These are phyloP conservation scores for Astrothelium macrocarpum DNA, from an alignment of 495 filamentous ascomycete species.

Conservation along the genomic window DNA sequence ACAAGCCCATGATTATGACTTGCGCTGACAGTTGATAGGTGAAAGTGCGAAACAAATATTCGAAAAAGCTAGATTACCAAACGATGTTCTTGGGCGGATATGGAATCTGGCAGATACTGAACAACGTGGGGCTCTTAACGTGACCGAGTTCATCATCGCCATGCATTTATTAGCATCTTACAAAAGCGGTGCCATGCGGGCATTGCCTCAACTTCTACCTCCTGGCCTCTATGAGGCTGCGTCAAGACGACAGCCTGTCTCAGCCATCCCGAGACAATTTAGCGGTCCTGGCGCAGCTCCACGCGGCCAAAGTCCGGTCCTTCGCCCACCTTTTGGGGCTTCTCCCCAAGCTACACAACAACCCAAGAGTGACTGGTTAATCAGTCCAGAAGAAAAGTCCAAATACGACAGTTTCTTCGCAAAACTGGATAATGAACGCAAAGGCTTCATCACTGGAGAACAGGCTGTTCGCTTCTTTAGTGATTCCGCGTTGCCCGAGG, in stretches of 20 bases:
- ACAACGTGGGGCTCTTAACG: conserved; percentile 77
- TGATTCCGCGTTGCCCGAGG: conserved; percentile 81
- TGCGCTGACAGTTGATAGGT: conserved; percentile 33
- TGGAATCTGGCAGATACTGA: conserved; percentile 93
- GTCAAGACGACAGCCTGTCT: conserved; percentile 44
- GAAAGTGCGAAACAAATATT: conserved; percentile 90
- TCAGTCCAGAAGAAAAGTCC: conserved; percentile 71
- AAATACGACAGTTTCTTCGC: conserved; percentile 78
- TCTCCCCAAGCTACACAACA: conserved; percentile 48
- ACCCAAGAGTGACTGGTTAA: conserved; percentile 68
- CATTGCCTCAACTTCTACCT: conserved; percentile 71
- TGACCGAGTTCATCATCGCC: conserved; percentile 91
- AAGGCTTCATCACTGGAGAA: conserved; percentile 79
- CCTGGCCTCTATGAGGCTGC: conserved; percentile 87
- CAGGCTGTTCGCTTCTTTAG: conserved; percentile 94
- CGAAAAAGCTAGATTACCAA: conserved; percentile 80
- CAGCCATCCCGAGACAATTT: conserved; percentile 61
- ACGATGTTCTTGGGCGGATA: conserved; percentile 81
- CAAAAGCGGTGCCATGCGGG: conserved; percentile 70
- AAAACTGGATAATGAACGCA: conserved; percentile 66
- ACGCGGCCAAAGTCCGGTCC: conserved; percentile 63
- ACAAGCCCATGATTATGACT: not conserved
- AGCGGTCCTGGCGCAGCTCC: conserved; percentile 47
- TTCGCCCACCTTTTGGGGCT: conserved; percentile 45
- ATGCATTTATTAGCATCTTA: conserved; percentile 94